Conservation (phyloP, 2,329 filamentous ascomycete genomes). For the Niveomyces coronatus region DNA sequence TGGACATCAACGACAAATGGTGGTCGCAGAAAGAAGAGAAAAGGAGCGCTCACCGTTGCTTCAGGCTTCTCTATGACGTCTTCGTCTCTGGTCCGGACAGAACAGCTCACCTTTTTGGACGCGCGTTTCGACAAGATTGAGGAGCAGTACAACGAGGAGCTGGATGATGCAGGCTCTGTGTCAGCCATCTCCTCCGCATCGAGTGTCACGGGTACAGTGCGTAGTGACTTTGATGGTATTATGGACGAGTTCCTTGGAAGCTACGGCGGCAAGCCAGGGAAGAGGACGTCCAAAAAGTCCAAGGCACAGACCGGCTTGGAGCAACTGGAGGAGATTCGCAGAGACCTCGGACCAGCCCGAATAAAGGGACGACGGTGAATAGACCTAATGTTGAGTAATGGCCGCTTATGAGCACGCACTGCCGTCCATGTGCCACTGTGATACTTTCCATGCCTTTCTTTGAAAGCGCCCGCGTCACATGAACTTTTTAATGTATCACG, state of each 20-base stretch:
- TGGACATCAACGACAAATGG: constrained; percentile 70
- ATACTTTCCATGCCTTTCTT: neutral
- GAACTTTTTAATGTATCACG: too few relatives aligned
- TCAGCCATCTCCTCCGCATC: constrained; percentile 54
- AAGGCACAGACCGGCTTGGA: constrained; percentile 72
- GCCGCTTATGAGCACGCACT: neutral
- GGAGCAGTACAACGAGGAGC: constrained; percentile 53
- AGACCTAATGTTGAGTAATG: constrained; percentile 1
- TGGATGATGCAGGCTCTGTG: constrained; percentile 43
- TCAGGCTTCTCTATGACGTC: constrained; percentile 89
- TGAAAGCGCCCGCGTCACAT: too few relatives aligned
- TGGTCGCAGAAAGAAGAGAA: constrained; percentile 84
- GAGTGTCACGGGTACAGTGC: constrained; percentile 55
- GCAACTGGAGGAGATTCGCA: constrained; percentile 83
- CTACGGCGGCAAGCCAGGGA: constrained; percentile 55
- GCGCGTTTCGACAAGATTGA: constrained; percentile 87
- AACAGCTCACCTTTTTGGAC: constrained; percentile 76
- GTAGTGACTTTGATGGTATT: constrained; percentile 76
- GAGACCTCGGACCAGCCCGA: constrained; percentile 66
- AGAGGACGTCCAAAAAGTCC: constrained; percentile 68
- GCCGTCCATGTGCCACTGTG: neutral
- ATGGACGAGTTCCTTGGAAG: constrained; percentile 86
- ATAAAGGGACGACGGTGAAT: constrained; percentile 28
- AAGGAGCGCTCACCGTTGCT: constrained; percentile 80
- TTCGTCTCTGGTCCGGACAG: constrained; percentile 76